A percentile compares a stretch with the other conserved stretches of the same genome.
Conservation (phyloP, 2,329 filamentous ascomycete genomes). For the Aspergillus ochraceus region DNA sequence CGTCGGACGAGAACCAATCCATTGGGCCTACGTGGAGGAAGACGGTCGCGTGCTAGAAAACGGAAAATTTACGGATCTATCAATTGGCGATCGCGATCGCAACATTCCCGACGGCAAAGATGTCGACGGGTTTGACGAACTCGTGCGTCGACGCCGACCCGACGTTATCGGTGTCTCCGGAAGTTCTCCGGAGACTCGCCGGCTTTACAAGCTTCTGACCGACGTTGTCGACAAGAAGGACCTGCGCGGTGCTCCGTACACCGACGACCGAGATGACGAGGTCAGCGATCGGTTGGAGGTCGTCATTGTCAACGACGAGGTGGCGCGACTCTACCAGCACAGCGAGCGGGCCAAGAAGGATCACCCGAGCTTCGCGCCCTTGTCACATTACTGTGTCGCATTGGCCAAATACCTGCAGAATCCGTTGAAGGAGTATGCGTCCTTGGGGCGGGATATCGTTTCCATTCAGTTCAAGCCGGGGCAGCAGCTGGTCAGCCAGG, state of each 20-base stretch:
- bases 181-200: slow-evolving; percentile 82
- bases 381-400: slow-evolving; percentile 86
- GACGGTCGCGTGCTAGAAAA: slow-evolving; percentile 86
- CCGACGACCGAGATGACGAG: slow-evolving; percentile 77
- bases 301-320: slow-evolving; percentile 91
- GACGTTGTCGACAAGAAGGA: slow-evolving; percentile 75
- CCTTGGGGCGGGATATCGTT: slow-evolving; percentile 80
- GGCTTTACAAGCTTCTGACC: slow-evolving; percentile 77
- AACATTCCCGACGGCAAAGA: slow-evolving; percentile 63
- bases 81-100: slow-evolving; percentile 65
- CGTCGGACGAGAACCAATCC: slow-evolving; percentile 72
- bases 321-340: slow-evolving; percentile 92
- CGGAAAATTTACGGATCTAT: slow-evolving; percentile 80
- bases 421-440: slow-evolving; percentile 94
- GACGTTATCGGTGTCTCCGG: slow-evolving; percentile 90
- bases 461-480: slow-evolving; percentile 87
- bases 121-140: slow-evolving; percentile 70
- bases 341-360: slow-evolving; percentile 77
- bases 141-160: slow-evolving; percentile 76
- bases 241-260: slow-evolving; percentile 77
- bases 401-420: slow-evolving; percentile 91
- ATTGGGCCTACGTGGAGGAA: slow-evolving; percentile 92
- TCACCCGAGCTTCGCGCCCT: slow-evolving; percentile 74
- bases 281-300: slow-evolving; percentile 81
- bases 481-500: slow-evolving; percentile 82